These are phyloP conservation scores for Taphrina wiesneri DNA, from an alignment of 1,139 yeast genomes.

Conservation along the genomic window DNA sequence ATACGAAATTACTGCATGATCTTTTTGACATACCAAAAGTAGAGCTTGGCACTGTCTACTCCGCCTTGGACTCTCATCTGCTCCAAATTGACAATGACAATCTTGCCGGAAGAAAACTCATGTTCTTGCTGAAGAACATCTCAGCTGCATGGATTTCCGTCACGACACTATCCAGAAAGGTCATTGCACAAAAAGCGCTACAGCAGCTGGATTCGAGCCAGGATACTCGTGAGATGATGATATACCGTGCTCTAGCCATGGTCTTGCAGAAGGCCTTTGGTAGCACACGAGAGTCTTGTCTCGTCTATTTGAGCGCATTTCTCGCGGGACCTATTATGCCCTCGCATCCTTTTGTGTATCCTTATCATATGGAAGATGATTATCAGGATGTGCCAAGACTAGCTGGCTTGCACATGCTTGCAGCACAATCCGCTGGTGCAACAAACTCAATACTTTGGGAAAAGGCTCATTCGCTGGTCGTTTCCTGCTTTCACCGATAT, in stretches of 20 bases:
- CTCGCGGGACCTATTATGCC: neutral
- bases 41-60: neutral
- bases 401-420: neutral
- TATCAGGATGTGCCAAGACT: neutral
- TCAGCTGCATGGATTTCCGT: neutral
- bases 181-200: neutral
- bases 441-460: neutral
- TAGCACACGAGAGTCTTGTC: neutral
- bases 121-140: neutral
- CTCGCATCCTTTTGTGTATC: neutral
- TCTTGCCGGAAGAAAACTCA: neutral
- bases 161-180: neutral
- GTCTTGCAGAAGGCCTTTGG: neutral
- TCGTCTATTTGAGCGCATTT: neutral
- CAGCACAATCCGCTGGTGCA: neutral
- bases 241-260: neutral
- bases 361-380: neutral
- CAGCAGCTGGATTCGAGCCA: neutral
- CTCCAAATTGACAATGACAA: neutral
- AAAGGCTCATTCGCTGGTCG: neutral
- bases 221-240: neutral
- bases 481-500: neutral
- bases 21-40: neutral
- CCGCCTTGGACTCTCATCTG: neutral
- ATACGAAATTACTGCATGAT: neutral